phyloP scores from a whole-genome alignment of 306 rosid genomes.

The Quercus dentata region DNA sequence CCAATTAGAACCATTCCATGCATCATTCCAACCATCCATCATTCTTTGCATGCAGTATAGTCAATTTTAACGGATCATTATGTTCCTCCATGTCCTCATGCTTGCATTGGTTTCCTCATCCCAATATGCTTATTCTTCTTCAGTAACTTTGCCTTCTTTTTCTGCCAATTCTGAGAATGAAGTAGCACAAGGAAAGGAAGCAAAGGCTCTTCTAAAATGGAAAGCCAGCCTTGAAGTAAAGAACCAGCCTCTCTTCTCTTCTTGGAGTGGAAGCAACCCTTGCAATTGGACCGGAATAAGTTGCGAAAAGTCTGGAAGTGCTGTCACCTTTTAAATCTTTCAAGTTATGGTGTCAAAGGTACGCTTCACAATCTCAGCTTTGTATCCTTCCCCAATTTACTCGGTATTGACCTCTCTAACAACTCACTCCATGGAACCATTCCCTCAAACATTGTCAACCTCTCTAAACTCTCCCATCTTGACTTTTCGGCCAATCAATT shows the following conservation, averaged over 20 bases:
- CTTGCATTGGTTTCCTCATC: no score
- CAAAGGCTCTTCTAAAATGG: constrained; percentile 29
- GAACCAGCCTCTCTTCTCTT: constrained; percentile 9
- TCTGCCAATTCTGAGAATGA: no score
- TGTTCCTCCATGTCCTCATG: no score
- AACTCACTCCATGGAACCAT: neutral
- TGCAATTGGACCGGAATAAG: constrained; percentile 25
- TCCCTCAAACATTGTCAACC: neutral
- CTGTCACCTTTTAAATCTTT: constrained; percentile 16
- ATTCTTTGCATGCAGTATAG: no score
- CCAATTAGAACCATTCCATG: no score
- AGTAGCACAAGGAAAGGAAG: neutral
- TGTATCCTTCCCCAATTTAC: constrained; percentile 22
- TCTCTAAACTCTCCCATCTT: neutral
- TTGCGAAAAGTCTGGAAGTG: constrained; percentile 12
- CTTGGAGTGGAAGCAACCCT: constrained; percentile 19
- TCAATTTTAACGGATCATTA: no score
- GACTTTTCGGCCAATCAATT: neutral
- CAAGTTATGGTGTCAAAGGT: constrained; percentile 24
- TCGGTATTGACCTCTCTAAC: constrained; percentile 1
- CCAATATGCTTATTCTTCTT: no score
- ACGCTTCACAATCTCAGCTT: constrained; percentile 18
- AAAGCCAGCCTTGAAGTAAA: constrained; percentile 18
- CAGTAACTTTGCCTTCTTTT: no score
- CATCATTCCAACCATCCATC: no score